A percentile compares a stretch with the other conserved stretches of the same genome.
These are phyloP conservation scores for Talaromyces sp. DNA, from an alignment of 2,329 filamentous ascomycete species.

Conservation along the genomic window DNA sequence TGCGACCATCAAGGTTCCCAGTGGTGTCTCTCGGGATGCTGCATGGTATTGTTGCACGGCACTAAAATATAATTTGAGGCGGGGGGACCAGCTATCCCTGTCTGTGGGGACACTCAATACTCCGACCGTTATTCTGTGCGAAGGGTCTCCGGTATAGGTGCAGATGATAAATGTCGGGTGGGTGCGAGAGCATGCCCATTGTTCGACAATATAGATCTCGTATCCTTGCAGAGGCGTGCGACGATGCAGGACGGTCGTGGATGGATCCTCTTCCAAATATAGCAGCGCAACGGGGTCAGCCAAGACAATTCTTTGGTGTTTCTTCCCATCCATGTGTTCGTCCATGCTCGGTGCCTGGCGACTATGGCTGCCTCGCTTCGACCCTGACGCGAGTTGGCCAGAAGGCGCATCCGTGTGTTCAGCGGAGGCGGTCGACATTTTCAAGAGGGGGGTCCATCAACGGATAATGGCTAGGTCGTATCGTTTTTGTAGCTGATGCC, in stretches of 20 bases:
- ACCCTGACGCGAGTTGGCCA: conserved; percentile 17
- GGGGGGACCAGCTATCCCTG: conserved; percentile 71
- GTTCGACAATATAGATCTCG: conserved; percentile 90
- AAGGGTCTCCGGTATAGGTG: conserved; percentile 83
- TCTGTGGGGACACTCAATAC: conserved; percentile 79
- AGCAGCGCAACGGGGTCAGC: conserved; percentile 62
- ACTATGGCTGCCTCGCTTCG: conserved; percentile 23
- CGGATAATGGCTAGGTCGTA: conserved; percentile 11
- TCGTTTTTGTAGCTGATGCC: neutral
- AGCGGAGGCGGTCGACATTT: conserved; percentile 14
- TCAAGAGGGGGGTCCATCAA: neutral
- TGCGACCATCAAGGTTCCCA: conserved; percentile 88
- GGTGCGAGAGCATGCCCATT: conserved; percentile 90
- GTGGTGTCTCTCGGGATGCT: conserved; percentile 69
- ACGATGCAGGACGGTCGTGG: conserved; percentile 69
- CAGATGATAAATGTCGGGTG: conserved; percentile 89
- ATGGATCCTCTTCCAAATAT: conserved; percentile 81
- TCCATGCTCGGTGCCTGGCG: conserved; percentile 16
- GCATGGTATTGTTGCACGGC: conserved; percentile 82
- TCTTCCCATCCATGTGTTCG: conserved; percentile 19
- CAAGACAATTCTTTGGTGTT: conserved; percentile 57
- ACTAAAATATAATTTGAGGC: conserved; percentile 77
- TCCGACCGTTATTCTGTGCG: conserved; percentile 71
- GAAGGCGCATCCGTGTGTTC: conserved; percentile 21
- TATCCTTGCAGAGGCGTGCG: conserved; percentile 70